Base-by-base conservation (phyloP, 495 filamentous ascomycete species). In the Bryoglossum gracile region DNA sequence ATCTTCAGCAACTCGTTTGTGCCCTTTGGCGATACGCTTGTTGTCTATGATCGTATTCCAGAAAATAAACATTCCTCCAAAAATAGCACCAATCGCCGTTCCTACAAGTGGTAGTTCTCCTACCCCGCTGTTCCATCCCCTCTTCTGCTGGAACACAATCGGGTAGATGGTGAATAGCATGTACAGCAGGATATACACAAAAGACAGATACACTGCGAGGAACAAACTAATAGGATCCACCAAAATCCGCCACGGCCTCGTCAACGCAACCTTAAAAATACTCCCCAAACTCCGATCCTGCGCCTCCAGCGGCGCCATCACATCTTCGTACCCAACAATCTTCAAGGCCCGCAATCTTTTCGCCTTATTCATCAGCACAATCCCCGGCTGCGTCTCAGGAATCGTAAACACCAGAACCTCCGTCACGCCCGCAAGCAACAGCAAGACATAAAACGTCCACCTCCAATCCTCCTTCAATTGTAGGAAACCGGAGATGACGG, bases 331-430 rank as follows among this genome's bases (percentile, higher is more conserved):
- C 58, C 49, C 90, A 77, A n/a, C 82, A 81, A 16, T 83, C 89
- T 53, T 82, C 69, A 61, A 77, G 60, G 35, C 82, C 77, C 38
- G 88, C 66, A 57, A 74, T 71, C 37, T 67, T 13, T 66, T 70
- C 1, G 91, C 90, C 43, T 89, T 87, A 22, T 73, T 69, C 46
- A 84, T 77, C 30, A 96, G 72, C n/a, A 95, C 72, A 16, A 80
- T 75, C 10, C 72, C 65, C 0, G 65, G 78, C 60, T 95, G 91
- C 0, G 91, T 96, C 68, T 95, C 90, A 5, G 91, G 90, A 14
- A 73, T 66, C 19, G 73, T 68, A 2, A 94, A 81, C 42, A 83
- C 66, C 13, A 86, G 60, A 28, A 80, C 54, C 43, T 88, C 77
- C 22, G 71, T 63, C 24, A 75, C 68, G 41, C 87, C 78, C 46